phyloP scores from a whole-genome alignment of 2,329 filamentous ascomycete species.

The Penicillium hordei region DNA sequence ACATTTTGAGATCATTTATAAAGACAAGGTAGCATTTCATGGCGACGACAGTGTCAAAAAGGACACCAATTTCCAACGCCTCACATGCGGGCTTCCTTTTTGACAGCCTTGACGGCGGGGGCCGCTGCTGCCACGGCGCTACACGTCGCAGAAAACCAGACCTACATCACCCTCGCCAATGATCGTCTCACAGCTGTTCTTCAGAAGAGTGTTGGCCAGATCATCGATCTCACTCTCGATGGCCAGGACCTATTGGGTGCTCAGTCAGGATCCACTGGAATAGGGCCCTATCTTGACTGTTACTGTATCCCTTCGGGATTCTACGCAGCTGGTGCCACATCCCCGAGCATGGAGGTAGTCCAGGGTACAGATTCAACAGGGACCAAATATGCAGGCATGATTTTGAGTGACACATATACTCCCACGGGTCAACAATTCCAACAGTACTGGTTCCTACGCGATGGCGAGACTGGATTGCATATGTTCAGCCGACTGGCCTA shows the following conservation, averaged over 20 bases:
- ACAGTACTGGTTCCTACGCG: constrained; percentile 65
- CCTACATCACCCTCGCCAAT: constrained; percentile 41
- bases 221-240: constrained; percentile 48
- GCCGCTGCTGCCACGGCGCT: constrained; percentile 18
- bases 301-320: constrained; percentile 61
- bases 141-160: constrained; percentile 20
- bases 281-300: constrained; percentile 62
- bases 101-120: background rate
- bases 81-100: background rate
- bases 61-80: too few relatives aligned
- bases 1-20: background rate
- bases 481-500: constrained; percentile 62
- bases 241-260: constrained; percentile 55
- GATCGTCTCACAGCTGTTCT: constrained; percentile 47
- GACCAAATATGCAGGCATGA: constrained; percentile 57
- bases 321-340: constrained; percentile 58
- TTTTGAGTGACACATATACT: constrained; percentile 60
- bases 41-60: background rate
- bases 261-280: constrained; percentile 47
- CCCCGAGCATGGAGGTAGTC: constrained; percentile 53
- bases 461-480: constrained; percentile 63
- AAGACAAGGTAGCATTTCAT: background rate
- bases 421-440: constrained; percentile 60
- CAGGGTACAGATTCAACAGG: constrained; percentile 53
- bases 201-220: constrained; percentile 45